Percentiles rank a stretch among this genome's conserved stretches.
Evolutionary conservation across 345 rosid species (phyloP).

Genomic region (rapeseed (Brassica napus)): DNA sequence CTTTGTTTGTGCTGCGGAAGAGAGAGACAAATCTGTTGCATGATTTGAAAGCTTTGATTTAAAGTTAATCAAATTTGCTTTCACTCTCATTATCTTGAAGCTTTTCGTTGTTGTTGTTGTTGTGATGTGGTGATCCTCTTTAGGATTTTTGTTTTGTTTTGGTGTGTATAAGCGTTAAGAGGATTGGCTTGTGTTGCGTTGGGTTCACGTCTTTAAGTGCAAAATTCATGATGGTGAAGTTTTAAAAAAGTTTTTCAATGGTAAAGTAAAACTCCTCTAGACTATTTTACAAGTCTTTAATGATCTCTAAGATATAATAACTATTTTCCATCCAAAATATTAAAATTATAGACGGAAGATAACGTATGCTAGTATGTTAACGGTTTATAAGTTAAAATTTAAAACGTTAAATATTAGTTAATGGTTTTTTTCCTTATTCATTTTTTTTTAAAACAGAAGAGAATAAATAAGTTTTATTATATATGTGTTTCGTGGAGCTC

Average conservation of each 20-base stretch:
- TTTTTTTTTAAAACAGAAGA: no score
- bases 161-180: conserved; percentile 23
- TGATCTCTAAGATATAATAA: conserved; percentile 11
- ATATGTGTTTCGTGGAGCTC: no score
- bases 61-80: conserved; percentile 55
- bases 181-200: conserved; percentile 20
- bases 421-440: no score
- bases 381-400: no score
- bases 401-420: no score
- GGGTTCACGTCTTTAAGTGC: conserved; percentile 33
- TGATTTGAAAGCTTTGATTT: conserved; percentile 58
- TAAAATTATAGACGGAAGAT: no score
- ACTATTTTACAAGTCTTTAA: not conserved
- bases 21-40: conserved; percentile 45
- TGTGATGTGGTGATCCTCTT: conserved; percentile 15
- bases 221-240: conserved; percentile 35
- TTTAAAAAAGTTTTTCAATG: conserved; percentile 15
- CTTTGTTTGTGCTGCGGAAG: conserved; percentile 41
- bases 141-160: conserved; percentile 14
- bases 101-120: conserved; percentile 34
- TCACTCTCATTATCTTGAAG: conserved; percentile 48
- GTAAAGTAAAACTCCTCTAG: no score
- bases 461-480: no score
- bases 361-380: no score
- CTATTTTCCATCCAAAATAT: no score